Percentiles rank a stretch among this genome's conserved stretches.
These are phyloP conservation scores for Pestalotiopsis sp. DNA, from an alignment of 2,329 filamentous ascomycete species.

Conservation along the genomic window DNA sequence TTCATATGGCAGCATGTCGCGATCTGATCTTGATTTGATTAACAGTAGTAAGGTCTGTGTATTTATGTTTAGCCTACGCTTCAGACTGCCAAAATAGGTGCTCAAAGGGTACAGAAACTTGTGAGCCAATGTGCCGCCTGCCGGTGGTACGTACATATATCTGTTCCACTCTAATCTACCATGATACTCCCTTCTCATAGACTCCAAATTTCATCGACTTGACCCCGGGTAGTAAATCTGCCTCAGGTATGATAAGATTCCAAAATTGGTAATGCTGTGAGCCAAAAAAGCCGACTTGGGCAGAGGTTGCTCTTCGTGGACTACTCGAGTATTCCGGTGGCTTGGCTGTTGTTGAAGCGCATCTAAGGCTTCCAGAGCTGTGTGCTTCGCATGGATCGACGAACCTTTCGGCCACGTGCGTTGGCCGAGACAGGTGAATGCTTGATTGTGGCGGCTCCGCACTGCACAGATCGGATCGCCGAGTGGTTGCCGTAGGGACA, in stretches of 20 bases:
- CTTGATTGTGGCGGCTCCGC: background rate
- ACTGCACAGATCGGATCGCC: slow-evolving; percentile 7
- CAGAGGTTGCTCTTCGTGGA: background rate
- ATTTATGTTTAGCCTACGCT: background rate
- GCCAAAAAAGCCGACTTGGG: background rate
- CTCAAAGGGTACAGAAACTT: background rate
- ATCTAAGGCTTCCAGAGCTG: slow-evolving; percentile 7
- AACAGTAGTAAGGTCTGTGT: background rate
- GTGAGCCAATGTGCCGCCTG: background rate
- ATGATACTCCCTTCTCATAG: background rate
- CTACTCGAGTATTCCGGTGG: background rate
- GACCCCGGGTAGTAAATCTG: background rate
- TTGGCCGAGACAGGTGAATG: background rate
- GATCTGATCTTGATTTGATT: background rate
- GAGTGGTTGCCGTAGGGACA: slow-evolving; percentile 7
- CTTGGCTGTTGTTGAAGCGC: background rate
- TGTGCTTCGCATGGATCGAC: slow-evolving; percentile 8
- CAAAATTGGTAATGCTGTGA: background rate
- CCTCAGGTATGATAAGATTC: background rate
- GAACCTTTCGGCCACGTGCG: slow-evolving; percentile 3
- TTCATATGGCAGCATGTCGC: background rate
- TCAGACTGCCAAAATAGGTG: background rate
- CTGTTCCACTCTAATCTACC: background rate
- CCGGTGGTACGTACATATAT: background rate
- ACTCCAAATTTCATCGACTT: background rate